Conservation (phyloP, 441 rosid genomes). For the Gossypium gossypioides region DNA sequence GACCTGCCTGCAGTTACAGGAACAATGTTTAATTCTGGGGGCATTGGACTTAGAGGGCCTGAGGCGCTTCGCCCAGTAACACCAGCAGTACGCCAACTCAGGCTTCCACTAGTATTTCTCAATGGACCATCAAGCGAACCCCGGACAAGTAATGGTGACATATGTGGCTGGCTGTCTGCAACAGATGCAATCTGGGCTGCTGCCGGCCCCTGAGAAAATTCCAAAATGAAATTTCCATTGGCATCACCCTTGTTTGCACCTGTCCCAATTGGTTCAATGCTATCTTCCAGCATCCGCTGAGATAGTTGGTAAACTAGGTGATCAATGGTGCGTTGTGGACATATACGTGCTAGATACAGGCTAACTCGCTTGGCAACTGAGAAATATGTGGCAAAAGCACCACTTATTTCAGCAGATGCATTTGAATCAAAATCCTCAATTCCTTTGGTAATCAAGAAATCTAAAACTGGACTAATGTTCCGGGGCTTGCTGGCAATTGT, state of each 20-base stretch:
- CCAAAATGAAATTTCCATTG: conserved; percentile 70
- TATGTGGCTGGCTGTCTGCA: conserved; percentile 69
- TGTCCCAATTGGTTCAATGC: conserved; percentile 60
- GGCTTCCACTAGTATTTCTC: conserved; percentile 89
- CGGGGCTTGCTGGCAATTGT: conserved; percentile 95
- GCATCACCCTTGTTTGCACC: conserved; percentile 56
- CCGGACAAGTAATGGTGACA: conserved; percentile 94
- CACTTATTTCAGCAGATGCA: conserved; percentile 98
- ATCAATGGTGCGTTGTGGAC: conserved; percentile 96
- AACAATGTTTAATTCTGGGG: conserved; percentile 79
- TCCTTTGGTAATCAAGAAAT: conserved; percentile 94
- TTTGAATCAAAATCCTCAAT: conserved; percentile 98
- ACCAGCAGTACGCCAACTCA: conserved; percentile 97
- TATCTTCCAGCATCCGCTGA: conserved; percentile 90
- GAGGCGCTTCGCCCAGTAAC: conserved; percentile 87
- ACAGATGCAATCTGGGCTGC: conserved; percentile 48
- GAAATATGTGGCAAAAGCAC: conserved; percentile 98
- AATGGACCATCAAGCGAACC: conserved; percentile 98
- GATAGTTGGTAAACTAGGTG: conserved; percentile 95
- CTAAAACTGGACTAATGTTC: conserved; percentile 93
- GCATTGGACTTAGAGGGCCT: conserved; percentile 95
- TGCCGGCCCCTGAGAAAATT: conserved; percentile 91
- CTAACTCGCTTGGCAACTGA: conserved; percentile 97
- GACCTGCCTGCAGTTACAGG: conserved; percentile 93
- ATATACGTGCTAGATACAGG: conserved; percentile 85